A percentile compares a stretch with the other conserved stretches of the same genome.
These are phyloP conservation scores for Huiozyma naganishii DNA, from an alignment of 805 yeast species.

Conservation along the genomic window DNA sequence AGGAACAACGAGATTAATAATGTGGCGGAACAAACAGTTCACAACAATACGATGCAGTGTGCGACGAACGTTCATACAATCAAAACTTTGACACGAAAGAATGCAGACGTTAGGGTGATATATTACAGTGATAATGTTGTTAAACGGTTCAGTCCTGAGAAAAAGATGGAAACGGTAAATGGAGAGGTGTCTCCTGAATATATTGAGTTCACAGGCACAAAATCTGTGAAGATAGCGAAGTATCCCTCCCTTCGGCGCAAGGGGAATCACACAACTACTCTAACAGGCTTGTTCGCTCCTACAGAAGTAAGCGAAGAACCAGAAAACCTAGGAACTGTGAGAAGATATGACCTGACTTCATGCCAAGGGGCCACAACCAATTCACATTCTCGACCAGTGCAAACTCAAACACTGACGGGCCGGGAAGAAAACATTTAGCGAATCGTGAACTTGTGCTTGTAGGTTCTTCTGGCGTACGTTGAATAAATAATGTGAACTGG, in stretches of 20 bases:
- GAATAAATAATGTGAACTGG: too few species aligned
- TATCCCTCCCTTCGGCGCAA: slow-evolving; percentile 6
- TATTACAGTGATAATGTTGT: slow-evolving; percentile 21
- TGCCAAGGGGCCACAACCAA: too few species aligned
- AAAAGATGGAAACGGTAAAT: not conserved
- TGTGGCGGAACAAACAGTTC: not conserved
- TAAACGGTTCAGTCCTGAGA: slow-evolving; percentile 8
- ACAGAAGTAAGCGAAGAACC: too few species aligned
- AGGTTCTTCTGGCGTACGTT: too few species aligned
- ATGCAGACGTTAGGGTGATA: slow-evolving; percentile 24
- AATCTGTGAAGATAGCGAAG: slow-evolving; percentile 12
- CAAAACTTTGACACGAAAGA: slow-evolving; percentile 12
- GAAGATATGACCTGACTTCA: too few species aligned
- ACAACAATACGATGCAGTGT: slow-evolving; percentile 7
- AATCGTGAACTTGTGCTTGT: too few species aligned
- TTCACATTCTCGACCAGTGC: too few species aligned
- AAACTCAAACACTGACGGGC: too few species aligned
- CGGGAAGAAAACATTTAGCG: too few species aligned
- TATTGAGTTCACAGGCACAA: slow-evolving; percentile 13
- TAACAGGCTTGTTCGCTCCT: too few species aligned
- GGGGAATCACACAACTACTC: too few species aligned
- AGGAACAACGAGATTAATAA: slow-evolving; percentile 1
- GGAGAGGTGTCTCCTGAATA: slow-evolving; percentile 4
- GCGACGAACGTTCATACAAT: slow-evolving; percentile 17
- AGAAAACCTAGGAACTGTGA: too few species aligned